Base-by-base conservation (phyloP, 345 rosid genomes). In the Alliaria petiolata region DNA sequence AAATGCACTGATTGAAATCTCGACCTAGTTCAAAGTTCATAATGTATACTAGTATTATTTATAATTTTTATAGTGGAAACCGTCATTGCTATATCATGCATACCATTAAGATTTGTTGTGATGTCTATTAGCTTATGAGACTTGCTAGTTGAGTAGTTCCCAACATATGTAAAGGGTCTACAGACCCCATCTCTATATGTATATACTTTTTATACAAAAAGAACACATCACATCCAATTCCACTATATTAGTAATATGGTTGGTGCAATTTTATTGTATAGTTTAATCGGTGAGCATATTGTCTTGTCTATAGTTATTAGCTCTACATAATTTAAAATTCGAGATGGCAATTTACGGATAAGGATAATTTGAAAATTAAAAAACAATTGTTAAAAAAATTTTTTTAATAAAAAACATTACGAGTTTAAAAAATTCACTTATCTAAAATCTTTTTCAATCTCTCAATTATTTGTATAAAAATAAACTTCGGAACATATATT, bases 131-230 rank as follows among this genome's bases (percentile, higher is more conserved):
- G n/a, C 39, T 70, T 15, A 25, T 58, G 7, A 31, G 38, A 62
- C 46, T 71, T 33, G 69, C 68, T 25, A 72, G 49, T 40, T 62
- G 62, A 50, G 28, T 42, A 44, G 62, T 13, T 55, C 65, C 70
- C 49, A 72, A 64, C 64, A 63, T 15, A 43, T 54, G 40, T 34
- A 16, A 35, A 61, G 16, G 35, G 14, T 49, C 51, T 44, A 67
- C 30, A 67, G 63, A 39, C 16, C 26, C 43, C 55, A 60, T 69
- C 9, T 44, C 36, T 42, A 3, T 58, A 12, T 67, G n/a, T n/a
- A n/a, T n/a, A n/a, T n/a, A n/a, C n/a, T 53, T 28, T 40, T 11
- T 16, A 22, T 12, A 12, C n/a, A 25, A 12, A 17, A 20, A 55
- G 67, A 43, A 44, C 36, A 52, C 17, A 9, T 39, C 52, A 30